Conservation (phyloP, 805 yeast species). For the Yarrowia sp. region DNA sequence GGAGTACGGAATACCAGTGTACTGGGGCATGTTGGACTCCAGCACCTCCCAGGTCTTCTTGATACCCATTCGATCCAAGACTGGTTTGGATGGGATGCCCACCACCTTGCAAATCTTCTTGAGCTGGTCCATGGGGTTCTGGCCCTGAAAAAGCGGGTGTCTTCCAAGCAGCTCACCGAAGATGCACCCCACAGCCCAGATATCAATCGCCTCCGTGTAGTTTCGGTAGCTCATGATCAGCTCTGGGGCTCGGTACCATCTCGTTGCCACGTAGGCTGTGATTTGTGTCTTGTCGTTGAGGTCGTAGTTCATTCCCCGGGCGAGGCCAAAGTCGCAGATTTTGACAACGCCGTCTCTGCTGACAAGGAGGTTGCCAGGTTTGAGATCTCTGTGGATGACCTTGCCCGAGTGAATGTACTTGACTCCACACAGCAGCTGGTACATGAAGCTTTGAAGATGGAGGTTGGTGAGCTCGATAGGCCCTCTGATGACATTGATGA, state of each 20-base stretch:
- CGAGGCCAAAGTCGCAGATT: constrained; percentile 93
- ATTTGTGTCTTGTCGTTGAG: constrained; percentile 41
- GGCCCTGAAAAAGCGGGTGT: constrained; percentile 80
- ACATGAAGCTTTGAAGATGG: constrained; percentile 76
- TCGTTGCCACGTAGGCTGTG: constrained; percentile 78
- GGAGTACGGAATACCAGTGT: constrained; percentile 39
- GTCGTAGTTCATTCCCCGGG: constrained; percentile 65
- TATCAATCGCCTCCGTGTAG: constrained; percentile 67
- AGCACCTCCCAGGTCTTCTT: constrained; percentile 30
- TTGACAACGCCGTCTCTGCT: constrained; percentile 76
- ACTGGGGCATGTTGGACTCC: constrained; percentile 32
- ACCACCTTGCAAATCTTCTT: constrained; percentile 69
- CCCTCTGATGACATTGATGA: constrained; percentile 69
- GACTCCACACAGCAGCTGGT: constrained; percentile 85
- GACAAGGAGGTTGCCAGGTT: constrained; percentile 88
- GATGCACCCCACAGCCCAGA: constrained; percentile 96
- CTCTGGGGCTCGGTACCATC: constrained; percentile 97
- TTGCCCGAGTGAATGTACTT: constrained; percentile 91
- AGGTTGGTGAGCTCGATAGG: constrained; percentile 83
- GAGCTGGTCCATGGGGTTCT: constrained; percentile 73
- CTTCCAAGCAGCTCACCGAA: constrained; percentile 84
- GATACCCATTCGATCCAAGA: constrained; percentile 35
- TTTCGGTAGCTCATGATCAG: constrained; percentile 65
- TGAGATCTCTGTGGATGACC: constrained; percentile 89
- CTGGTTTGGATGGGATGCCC: constrained; percentile 66